A percentile compares a stretch with the other conserved stretches of the same genome.
Evolutionary conservation across 805 yeast species (phyloP).

Genomic region (Torulaspora maleeae): DNA sequence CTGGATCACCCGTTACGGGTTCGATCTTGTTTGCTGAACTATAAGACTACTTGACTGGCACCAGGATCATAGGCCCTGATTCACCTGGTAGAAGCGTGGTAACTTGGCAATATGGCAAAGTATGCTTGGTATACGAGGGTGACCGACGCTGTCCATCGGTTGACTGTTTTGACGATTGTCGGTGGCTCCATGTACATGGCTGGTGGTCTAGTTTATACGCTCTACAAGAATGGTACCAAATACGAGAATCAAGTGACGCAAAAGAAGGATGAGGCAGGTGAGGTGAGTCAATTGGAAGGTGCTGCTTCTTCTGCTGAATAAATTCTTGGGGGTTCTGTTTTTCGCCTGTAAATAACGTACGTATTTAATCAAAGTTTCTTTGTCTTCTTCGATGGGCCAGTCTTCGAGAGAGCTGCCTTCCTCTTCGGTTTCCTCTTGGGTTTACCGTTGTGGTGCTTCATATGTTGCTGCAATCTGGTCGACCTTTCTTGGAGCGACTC

Average conservation of each 20-base stretch:
- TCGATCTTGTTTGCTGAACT: background rate
- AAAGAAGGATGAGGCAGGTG: slow-evolving; percentile 19
- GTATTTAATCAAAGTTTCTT: background rate
- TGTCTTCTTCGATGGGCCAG: background rate
- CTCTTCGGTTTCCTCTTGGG: slow-evolving; percentile 21
- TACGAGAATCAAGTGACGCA: slow-evolving; percentile 43
- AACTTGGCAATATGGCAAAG: slow-evolving; percentile 37
- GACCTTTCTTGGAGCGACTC: slow-evolving; percentile 24
- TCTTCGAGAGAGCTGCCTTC: no score
- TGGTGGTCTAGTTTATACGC: slow-evolving; percentile 48
- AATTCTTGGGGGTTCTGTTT: background rate
- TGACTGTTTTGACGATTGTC: slow-evolving; percentile 61
- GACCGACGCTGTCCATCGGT: slow-evolving; percentile 67
- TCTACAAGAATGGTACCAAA: slow-evolving; percentile 49
- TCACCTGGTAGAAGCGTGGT: background rate
- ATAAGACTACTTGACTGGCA: background rate
- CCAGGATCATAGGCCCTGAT: background rate
- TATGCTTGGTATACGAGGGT: slow-evolving; percentile 75
- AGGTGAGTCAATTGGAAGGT: slow-evolving; percentile 17
- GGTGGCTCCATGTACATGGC: slow-evolving; percentile 53
- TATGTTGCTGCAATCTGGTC: slow-evolving; percentile 16
- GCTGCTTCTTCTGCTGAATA: slow-evolving; percentile 20
- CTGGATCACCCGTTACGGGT: background rate
- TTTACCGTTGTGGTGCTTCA: slow-evolving; percentile 39
- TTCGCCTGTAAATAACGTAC: slow-evolving; percentile 1